Evolutionary conservation across 164 flowering plant genomes (phyloP), one percentile per base, ranked within the genome.

Genomic region (Liquidambar formosana): DNA sequence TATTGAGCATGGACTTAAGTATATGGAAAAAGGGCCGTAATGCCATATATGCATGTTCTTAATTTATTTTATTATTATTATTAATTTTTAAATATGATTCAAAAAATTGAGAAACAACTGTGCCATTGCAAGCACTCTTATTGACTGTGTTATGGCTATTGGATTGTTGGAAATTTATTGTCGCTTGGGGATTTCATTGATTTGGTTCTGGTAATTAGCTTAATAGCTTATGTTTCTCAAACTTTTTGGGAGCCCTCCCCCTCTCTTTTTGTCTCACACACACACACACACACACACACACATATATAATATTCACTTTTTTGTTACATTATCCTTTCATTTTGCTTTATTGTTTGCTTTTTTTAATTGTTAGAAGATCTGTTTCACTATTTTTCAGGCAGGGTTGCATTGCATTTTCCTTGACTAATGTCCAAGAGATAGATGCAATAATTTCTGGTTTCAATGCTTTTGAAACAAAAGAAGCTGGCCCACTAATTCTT

Each of bases 401-500:
- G 75, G 93, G 85, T 25, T 67, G 75, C n/a, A 66, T 64, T 61
- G 64, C 73, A 28, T 92, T 84, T 74, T 79, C 97, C 43, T 72
- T 81, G 68, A 53, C 53, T 52, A 94, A 92, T 75, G 59, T 95
- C 65, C 96, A 78, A 80, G 89, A 91, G 82, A 87, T 92, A 82
- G 97, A 95, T 85, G 82, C 86, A 23, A 33, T 88, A 13, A 64
- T 94, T 66, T 87, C 92, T 61, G 77, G 84, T 77, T 81, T 87
- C 61, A 79, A 75, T 81, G 71, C 64, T 52, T 79, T 71, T 61
- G 91, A 89, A 75, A 72, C 76, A 52, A 85, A 77, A 79, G 98
- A 89, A 80, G 90, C 88, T 14, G 93, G 93, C 8, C 95, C 93
- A 5, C 77, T 94, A 66, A 62, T 88, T 70, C 85, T 94, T 64